Conservation (phyloP, 1,284 basidiomycete species). For the Baeospora myosura region DNA sequence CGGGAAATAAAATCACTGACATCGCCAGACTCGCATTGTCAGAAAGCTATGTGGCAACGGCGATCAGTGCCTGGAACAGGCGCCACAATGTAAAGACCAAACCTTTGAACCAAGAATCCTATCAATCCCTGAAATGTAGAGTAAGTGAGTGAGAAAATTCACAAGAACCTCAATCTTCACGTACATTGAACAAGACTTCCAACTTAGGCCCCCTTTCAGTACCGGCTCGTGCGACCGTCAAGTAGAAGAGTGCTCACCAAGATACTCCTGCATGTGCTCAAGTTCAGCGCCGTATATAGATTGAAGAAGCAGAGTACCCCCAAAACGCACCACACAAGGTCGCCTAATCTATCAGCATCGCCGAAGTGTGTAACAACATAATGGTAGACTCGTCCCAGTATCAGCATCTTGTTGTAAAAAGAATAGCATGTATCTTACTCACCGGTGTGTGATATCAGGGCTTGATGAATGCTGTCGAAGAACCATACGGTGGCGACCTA, state of each 20-base stretch:
- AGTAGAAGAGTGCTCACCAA: slow-evolving; percentile 24
- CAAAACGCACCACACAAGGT: slow-evolving; percentile 37
- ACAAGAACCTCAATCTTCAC: slow-evolving; percentile 9
- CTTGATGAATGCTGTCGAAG: slow-evolving; percentile 44
- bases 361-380: slow-evolving; percentile 46
- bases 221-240: too few relatives aligned
- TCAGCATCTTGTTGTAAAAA: background rate
- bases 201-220: too few relatives aligned
- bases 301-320: slow-evolving; percentile 2
- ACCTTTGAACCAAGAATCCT: slow-evolving; percentile 48
- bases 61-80: background rate
- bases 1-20: slow-evolving; percentile 26
- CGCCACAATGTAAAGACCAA: slow-evolving; percentile 2
- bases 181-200: slow-evolving; percentile 48
- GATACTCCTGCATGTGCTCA: slow-evolving; percentile 43
- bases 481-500: slow-evolving; percentile 38
- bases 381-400: slow-evolving; percentile 33
- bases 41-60: slow-evolving; percentile 27
- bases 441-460: slow-evolving; percentile 47
- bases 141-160: background rate
- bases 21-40: slow-evolving; percentile 44
- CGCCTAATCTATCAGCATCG: slow-evolving; percentile 28
- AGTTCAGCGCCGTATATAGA: too few relatives aligned
- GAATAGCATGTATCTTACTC: slow-evolving; percentile 9
- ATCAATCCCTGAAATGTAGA: slow-evolving; percentile 35